Percentiles rank a stretch among this genome's conserved stretches.
phyloP scores from a whole-genome alignment of 1,284 basidiomycete genomes.

The Trametes hirsuta region DNA sequence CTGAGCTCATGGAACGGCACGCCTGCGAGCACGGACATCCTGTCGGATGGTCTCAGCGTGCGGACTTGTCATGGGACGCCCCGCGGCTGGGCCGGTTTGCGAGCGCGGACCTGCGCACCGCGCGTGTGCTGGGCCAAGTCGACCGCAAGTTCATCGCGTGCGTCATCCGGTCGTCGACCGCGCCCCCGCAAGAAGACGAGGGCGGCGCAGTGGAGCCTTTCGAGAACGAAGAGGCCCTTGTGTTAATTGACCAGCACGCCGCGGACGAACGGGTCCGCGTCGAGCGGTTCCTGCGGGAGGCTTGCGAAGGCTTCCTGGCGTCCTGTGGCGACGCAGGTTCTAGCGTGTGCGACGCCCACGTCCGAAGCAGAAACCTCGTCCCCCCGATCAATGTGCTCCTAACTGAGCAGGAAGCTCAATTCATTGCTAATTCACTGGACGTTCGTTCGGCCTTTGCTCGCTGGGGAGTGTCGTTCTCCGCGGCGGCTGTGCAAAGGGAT shows the following conservation, averaged over 20 bases:
- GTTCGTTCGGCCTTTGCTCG: constrained; percentile 54
- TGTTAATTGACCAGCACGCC: constrained; percentile 94
- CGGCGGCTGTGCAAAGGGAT: not conserved
- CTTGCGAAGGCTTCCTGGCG: constrained; percentile 63
- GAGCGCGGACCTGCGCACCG: constrained; percentile 54
- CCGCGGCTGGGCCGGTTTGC: constrained; percentile 44
- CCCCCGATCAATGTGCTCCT: constrained; percentile 65
- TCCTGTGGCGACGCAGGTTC: constrained; percentile 9
- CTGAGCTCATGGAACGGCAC: constrained; percentile 7
- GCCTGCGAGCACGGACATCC: not conserved
- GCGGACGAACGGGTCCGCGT: constrained; percentile 92
- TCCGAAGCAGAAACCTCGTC: constrained; percentile 46
- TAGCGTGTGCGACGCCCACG: constrained; percentile 33
- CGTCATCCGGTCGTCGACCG: constrained; percentile 37
- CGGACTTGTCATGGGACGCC: constrained; percentile 15
- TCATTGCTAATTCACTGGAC: constrained; percentile 45
- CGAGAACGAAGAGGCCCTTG: constrained; percentile 43
- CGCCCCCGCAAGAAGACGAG: not conserved
- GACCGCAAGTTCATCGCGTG: constrained; percentile 91
- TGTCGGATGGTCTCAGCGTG: not conserved
- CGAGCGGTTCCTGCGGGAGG: constrained; percentile 75
- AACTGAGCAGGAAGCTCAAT: constrained; percentile 59
- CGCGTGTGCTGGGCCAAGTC: constrained; percentile 77
- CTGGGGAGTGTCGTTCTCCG: constrained; percentile 76
- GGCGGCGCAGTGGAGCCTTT: constrained; percentile 4